These are phyloP conservation scores for Penicillium sp. DNA, from an alignment of 2,329 filamentous ascomycete species.

Conservation along the genomic window DNA sequence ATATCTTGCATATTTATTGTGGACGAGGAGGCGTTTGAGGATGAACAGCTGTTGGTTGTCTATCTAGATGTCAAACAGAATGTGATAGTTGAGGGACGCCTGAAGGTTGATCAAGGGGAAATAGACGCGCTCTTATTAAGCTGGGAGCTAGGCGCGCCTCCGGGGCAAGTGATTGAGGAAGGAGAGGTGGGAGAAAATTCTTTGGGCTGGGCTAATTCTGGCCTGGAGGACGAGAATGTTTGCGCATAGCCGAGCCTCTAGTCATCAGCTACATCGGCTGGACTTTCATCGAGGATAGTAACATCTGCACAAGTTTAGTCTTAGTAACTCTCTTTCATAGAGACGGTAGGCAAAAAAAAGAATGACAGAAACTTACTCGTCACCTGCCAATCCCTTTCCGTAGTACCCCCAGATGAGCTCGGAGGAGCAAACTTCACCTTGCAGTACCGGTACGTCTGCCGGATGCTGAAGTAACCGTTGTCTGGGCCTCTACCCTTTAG, in stretches of 20 bases:
- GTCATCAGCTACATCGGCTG: neutral
- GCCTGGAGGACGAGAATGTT: neutral
- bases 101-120: neutral
- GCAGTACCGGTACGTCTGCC: neutral
- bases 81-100: constrained; percentile 2
- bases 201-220: neutral
- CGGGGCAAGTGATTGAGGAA: constrained; percentile 1
- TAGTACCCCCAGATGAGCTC: neutral
- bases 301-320: neutral
- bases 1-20: neutral
- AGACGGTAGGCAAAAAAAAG: neutral
- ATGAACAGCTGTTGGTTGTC: neutral
- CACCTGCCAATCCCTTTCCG: neutral
- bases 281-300: neutral
- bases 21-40: constrained; percentile 10
- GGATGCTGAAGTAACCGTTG: neutral
- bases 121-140: constrained; percentile 1
- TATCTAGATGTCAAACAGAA: constrained; percentile 10
- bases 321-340: no score
- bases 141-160: neutral
- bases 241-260: neutral
- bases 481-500: no score
- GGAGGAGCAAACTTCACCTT: neutral
- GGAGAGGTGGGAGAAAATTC: constrained; percentile 3
- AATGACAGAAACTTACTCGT: neutral